These are phyloP conservation scores for Cytospora mali DNA, from an alignment of 2,329 filamentous ascomycete species.

Conservation along the genomic window DNA sequence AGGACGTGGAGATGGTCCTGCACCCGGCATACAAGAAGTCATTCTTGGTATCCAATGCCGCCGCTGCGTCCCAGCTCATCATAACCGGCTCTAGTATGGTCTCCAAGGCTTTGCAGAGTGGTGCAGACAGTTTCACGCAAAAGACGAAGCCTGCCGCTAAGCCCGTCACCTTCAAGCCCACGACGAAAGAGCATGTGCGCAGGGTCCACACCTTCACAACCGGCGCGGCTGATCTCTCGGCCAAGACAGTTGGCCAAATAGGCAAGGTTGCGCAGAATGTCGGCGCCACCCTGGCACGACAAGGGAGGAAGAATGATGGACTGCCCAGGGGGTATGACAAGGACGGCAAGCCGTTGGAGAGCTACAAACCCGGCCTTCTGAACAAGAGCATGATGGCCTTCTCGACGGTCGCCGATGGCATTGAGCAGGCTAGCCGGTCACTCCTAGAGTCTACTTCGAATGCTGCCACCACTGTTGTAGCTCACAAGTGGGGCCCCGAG, in stretches of 20 bases:
- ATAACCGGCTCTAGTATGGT: constrained; percentile 84
- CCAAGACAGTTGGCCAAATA: constrained; percentile 85
- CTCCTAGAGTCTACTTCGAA: constrained; percentile 73
- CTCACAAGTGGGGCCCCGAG: constrained; percentile 86
- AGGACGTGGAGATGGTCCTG: constrained; percentile 75
- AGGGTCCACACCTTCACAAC: constrained; percentile 87
- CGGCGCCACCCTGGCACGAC: constrained; percentile 73
- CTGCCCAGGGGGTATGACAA: constrained; percentile 64
- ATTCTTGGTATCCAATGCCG: constrained; percentile 81
- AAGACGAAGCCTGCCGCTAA: constrained; percentile 77
- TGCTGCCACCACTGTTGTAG: constrained; percentile 83
- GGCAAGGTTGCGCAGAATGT: constrained; percentile 86
- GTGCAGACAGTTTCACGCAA: constrained; percentile 79
- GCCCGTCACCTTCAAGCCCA: constrained; percentile 84
- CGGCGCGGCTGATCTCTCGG: constrained; percentile 75
- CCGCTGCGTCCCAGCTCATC: constrained; percentile 85
- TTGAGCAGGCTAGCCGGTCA: constrained; percentile 82
- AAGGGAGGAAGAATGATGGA: constrained; percentile 54
- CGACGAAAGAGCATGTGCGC: constrained; percentile 82
- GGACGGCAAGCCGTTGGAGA: constrained; percentile 64
- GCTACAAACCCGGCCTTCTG: constrained; percentile 85
- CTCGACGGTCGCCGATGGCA: constrained; percentile 88
- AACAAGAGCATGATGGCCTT: constrained; percentile 98
- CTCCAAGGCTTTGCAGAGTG: constrained; percentile 73
- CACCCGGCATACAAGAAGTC: constrained; percentile 94